Evolutionary conservation across 257 asterid species (phyloP), one percentile per base, ranked within the genome.

Genomic region (Solanum pimpinellifolium): DNA sequence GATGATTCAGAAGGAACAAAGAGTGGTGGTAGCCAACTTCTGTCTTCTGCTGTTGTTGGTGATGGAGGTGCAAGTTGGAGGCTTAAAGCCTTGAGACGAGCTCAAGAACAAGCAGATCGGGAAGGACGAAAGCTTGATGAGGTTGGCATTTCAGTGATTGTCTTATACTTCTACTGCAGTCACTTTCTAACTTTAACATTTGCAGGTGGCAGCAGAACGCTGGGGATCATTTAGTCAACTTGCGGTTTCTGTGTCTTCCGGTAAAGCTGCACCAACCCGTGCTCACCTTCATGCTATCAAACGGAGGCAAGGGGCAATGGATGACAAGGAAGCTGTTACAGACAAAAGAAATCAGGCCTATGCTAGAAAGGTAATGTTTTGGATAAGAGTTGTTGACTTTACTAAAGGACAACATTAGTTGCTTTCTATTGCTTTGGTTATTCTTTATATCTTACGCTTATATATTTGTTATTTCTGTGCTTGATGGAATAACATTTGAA

Each of bases 31-130:
- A 91, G 76, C 65, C 92, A 85, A 25, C 93, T 93, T 82, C 46
- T 93, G 85, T 95, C 99, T 60, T 84, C 90, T 27, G 86, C 93
- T 44, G 91, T 94, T 91, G 91, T 95, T 88, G 99, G 99, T 37
- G 99, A 97, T 94, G 99, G 99, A 82, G 99, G 99, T 85, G 99
- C 99, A 83, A 97, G 99, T 92, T 97, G 99, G 99, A 92, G 99
- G 93, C 96, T 94, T 70, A 97, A 96, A 93, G 98, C 99, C 85
- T 90, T 97, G 91, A 96, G 93, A 91, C 93, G 99, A 88, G 92
- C 99, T 70, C 91, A 95, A 90, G 99, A 97, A 90, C 99, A 97
- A 92, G 98, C 99, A 88, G 93, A 94, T 85, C 98, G 99, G 37
- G 99, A 96, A 87, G 99, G 99, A 56, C 93, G 94, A 83, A 88